A percentile compares a stretch with the other conserved stretches of the same genome.
These are phyloP conservation scores for Fusarium guadeloupense DNA, from an alignment of 2,329 filamentous ascomycete genomes.

Conservation along the genomic window DNA sequence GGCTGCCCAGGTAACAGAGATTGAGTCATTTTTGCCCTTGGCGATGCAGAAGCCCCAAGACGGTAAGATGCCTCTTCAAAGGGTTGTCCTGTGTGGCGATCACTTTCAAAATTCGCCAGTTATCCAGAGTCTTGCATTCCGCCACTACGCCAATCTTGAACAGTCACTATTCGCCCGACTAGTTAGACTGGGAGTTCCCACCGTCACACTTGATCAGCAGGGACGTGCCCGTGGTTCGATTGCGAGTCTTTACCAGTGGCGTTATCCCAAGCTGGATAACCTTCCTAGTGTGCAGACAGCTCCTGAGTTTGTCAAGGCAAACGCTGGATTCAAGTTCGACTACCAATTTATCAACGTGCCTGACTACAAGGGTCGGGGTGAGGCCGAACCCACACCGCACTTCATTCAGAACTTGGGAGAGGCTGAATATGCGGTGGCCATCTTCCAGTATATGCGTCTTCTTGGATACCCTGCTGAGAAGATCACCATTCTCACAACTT, in stretches of 20 bases:
- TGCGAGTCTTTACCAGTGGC: constrained; percentile 91
- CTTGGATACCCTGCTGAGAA: constrained; percentile 86
- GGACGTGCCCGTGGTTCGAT: constrained; percentile 89
- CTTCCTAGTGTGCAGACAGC: constrained; percentile 76
- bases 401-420: constrained; percentile 97
- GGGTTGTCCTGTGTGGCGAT: constrained; percentile 92
- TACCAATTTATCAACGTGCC: constrained; percentile 97
- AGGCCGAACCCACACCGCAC: constrained; percentile 89
- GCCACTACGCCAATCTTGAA: constrained; percentile 94
- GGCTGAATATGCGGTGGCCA: constrained; percentile 93
- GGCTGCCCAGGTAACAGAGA: constrained; percentile 96
- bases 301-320: constrained; percentile 80
- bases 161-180: constrained; percentile 94
- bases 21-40: constrained; percentile 94
- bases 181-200: constrained; percentile 90
- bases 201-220: constrained; percentile 90
- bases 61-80: constrained; percentile 79
- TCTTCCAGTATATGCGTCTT: constrained; percentile 97
- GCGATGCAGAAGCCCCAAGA: constrained; percentile 85
- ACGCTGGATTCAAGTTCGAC: constrained; percentile 91
- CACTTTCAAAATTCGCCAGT: constrained; percentile 97
- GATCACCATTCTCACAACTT: constrained; percentile 92
- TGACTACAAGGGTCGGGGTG: constrained; percentile 90
- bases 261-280: constrained; percentile 83
- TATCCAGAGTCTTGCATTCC: constrained; percentile 92